Evolutionary conservation across 805 yeast species (phyloP), one percentile per base, ranked within the genome.

Genomic region (Metschnikowia rubicola): DNA sequence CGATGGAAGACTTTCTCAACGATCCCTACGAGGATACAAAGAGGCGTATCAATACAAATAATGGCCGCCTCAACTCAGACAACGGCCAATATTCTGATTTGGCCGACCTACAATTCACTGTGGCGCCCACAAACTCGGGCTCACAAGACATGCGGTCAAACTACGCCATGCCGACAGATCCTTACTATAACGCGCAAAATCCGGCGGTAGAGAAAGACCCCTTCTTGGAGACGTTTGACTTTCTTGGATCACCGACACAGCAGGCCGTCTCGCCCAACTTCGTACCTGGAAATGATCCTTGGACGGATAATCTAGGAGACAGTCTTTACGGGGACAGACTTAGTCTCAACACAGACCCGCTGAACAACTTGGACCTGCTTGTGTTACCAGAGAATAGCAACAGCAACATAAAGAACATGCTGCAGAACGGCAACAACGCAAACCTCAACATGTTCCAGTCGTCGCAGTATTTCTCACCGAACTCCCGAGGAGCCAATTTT

Each of bases 381-480:
- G 63, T 71, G 36, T 68, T 72, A 4, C 76, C 76, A 1, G 57
- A 53, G 29, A 58, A 55, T 38, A 39, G 41, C 37, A 42, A 43
- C 41, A 37, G 40, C 38, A 48, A 48, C 44, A 48, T 52, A 29
- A 29, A 26, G 17, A 37, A 38, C 19, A 29, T 21, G 28, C 19
- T 11, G 8, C 17, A 17, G 12, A 36, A 19, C 43, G 37, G 36
- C 30, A 28, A 12, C 41, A 45, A 19, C 41, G 30, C 44, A 35
- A 46, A 11, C 37, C 50, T 48, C 47, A 52, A 51, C 44, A 53
- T 56, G 41, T 68, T 68, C 39, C 48, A 66, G 28, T 65, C 67
- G 34, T 62, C 74, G 6, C 73, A 69, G 48, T 72, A 71, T 52
- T 73, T 73, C 43, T 69, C 74, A 4, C 77, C 77, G 3, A 63